These are phyloP conservation scores for Buddleja alternifolia DNA, from an alignment of 257 asterid species.

Conservation along the genomic window DNA sequence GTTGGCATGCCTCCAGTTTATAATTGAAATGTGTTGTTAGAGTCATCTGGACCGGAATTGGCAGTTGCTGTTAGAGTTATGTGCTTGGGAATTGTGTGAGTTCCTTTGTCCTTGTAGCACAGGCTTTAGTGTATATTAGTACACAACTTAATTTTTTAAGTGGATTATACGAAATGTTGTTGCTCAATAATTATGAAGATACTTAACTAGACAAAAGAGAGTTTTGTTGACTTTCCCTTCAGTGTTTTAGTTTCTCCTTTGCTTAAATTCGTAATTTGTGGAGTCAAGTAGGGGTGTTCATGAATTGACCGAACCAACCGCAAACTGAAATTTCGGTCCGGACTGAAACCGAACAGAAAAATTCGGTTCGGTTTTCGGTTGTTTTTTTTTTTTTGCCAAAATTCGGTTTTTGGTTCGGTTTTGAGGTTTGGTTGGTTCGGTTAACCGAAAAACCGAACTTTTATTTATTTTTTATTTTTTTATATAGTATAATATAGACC, in stretches of 20 bases:
- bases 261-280: conserved; percentile 15
- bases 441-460: no score
- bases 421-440: no score
- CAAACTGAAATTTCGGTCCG: no score
- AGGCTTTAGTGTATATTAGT: conserved; percentile 14
- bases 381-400: no score
- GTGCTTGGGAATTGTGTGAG: conserved; percentile 17
- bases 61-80: conserved; percentile 13
- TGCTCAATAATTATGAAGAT: conserved; percentile 3
- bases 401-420: no score
- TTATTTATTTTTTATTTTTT: no score
- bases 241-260: no score
- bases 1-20: not conserved
- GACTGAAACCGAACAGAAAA: no score
- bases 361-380: no score
- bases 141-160: not conserved
- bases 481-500: no score
- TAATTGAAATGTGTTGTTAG: conserved; percentile 7
- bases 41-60: not conserved
- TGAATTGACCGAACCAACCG: no score
- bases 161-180: not conserved
- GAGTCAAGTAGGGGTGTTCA: conserved; percentile 20
- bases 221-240: conserved; percentile 1
- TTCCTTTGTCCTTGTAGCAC: conserved; percentile 21
- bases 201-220: not conserved